Conservation (phyloP, 192 early-diverging fungal species). For the Coemansia pectinata region DNA sequence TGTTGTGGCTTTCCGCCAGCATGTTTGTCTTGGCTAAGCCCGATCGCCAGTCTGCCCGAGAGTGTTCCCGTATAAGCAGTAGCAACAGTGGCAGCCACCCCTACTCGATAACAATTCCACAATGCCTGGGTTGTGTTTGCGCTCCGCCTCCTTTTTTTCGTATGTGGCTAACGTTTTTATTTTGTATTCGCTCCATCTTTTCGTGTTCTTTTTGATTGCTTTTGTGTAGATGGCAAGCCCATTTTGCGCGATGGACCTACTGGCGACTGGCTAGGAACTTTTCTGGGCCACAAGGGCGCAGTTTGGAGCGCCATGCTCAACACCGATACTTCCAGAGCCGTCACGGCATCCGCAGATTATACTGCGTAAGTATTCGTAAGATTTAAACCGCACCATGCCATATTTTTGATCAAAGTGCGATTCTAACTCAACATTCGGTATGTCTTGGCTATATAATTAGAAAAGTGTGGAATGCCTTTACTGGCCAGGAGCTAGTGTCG, state of each 20-base stretch:
- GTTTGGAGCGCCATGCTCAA: conserved; percentile 86
- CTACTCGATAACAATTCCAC: not conserved
- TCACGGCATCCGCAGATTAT: conserved; percentile 93
- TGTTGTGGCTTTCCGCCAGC: not conserved
- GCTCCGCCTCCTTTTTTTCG: not conserved
- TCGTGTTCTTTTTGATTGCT: not conserved
- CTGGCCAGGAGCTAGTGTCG: conserved; percentile 68
- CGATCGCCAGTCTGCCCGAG: not conserved
- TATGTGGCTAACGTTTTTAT: not conserved
- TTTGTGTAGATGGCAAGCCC: conserved; percentile 71
- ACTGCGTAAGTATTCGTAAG: conserved; percentile 61
- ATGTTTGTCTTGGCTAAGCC: not conserved
- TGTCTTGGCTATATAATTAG: conserved; percentile 29
- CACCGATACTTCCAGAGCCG: conserved; percentile 73
- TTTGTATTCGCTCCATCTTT: not conserved
- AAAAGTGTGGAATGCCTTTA: conserved; percentile 86
- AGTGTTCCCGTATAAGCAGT: not conserved
- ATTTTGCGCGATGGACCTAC: conserved; percentile 85
- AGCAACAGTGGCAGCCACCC: not conserved
- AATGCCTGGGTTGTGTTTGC: not conserved
- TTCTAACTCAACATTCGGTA: not conserved
- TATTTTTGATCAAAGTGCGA: not conserved
- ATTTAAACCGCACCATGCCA: not conserved
- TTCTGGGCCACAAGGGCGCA: conserved; percentile 89
- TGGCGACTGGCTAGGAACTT: conserved; percentile 93